Conservation (phyloP, 2,329 filamentous ascomycete species). For the Shiraia sp. region DNA sequence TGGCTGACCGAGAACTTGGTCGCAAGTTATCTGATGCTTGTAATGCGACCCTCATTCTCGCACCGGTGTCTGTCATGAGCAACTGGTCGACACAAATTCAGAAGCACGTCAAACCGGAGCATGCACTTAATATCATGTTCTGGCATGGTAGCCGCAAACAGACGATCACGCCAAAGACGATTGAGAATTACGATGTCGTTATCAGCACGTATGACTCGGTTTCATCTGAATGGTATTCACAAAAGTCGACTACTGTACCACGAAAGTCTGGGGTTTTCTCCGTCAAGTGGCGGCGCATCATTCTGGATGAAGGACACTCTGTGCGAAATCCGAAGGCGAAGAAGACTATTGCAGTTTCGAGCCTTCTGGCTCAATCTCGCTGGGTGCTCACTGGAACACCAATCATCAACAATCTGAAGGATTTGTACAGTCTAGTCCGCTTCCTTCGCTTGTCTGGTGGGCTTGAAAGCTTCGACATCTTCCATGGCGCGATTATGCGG, state of each 20-base stretch:
- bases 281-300: slow-evolving; percentile 73
- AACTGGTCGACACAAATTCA: slow-evolving; percentile 85
- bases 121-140: slow-evolving; percentile 67
- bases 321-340: slow-evolving; percentile 80
- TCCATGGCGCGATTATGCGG: slow-evolving; percentile 72
- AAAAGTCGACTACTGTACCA: slow-evolving; percentile 42
- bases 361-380: slow-evolving; percentile 69
- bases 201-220: slow-evolving; percentile 85
- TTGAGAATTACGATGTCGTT: slow-evolving; percentile 72
- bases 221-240: slow-evolving; percentile 63
- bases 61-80: slow-evolving; percentile 84
- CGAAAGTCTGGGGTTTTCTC: slow-evolving; percentile 56
- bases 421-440: slow-evolving; percentile 77
- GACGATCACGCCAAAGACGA: slow-evolving; percentile 54
- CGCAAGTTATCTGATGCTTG: slow-evolving; percentile 20
- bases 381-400: slow-evolving; percentile 69
- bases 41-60: slow-evolving; percentile 74
- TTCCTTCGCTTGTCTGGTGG: slow-evolving; percentile 78
- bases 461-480: slow-evolving; percentile 72
- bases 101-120: slow-evolving; percentile 68
- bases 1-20: slow-evolving; percentile 55
- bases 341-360: slow-evolving; percentile 68
- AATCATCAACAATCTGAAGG: slow-evolving; percentile 80
- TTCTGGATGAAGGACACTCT: slow-evolving; percentile 57
- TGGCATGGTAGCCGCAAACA: slow-evolving; percentile 70